Base-by-base conservation (phyloP, 352 stramenopile genomes). In the Phytophthora agathidicida region DNA sequence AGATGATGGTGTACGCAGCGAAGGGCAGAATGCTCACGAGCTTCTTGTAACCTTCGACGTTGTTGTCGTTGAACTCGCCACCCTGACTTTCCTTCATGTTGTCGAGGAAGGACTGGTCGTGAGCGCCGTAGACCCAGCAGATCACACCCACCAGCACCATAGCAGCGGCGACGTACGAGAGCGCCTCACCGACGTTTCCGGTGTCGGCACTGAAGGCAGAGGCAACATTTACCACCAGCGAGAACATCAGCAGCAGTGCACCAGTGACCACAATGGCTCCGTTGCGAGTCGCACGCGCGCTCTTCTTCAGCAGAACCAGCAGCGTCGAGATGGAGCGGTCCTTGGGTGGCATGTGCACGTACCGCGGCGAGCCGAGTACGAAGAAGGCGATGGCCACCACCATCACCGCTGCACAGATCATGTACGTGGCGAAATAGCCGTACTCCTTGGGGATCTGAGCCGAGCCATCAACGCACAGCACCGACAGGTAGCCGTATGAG, bases 1-100 rank as follows among this genome's bases (percentile, higher is more conserved):
- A 89, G 52, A 89, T 77, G 54, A 89, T 80, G 22, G 65, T 86
- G 60, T 77, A 84, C 11, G 76, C 67, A n/a, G 71, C 68, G 53
- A 85, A 89, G 10, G 79, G 79, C 14, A 89, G 49, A 8, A 69
- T 54, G n/a, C 75, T 69, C 13, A 89, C 47, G 6, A 89, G 57
- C 14, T 68, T 65, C 71, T 87, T 86, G 69, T 80, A 75, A n/a
- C 66, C 75, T 9, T 81, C 73, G 4, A 89, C 72, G 5, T 48
- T 24, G 13, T 57, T 33, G 31, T 85, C 72, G 38, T 83, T 62
- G 41, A 73, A 77, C 36, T 41, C 27, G 5, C 77, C 80, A 32
- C 75, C 77, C 7, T 80, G 41, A 17, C 65, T 74, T 23, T 69
- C 27, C 58, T 79, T 87, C 42, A 68, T 66, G 26, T 16, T 59